These are phyloP conservation scores for Lipomyces anomalus DNA, from an alignment of 805 yeast genomes.

Conservation along the genomic window DNA sequence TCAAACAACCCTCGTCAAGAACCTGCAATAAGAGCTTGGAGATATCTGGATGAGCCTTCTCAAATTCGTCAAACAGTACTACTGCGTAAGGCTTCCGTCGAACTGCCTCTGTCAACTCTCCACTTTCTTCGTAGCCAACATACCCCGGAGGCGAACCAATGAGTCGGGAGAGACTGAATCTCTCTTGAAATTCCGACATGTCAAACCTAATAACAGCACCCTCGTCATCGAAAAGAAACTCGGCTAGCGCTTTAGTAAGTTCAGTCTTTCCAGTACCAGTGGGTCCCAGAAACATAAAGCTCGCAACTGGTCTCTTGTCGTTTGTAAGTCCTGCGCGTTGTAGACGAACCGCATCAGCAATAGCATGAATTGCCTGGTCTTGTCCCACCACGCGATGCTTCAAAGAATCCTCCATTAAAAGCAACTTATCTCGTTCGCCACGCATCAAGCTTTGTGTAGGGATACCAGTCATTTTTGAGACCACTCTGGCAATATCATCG, in stretches of 20 bases:
- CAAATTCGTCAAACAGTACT: constrained; percentile 90
- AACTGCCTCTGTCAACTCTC: constrained; percentile 94
- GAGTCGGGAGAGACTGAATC: constrained; percentile 80
- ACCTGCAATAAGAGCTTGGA: constrained; percentile 86
- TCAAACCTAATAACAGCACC: constrained; percentile 84
- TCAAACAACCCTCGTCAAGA: constrained; percentile 87
- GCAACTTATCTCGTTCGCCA: constrained; percentile 87
- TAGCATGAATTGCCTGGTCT: constrained; percentile 85
- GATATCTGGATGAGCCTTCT: constrained; percentile 95
- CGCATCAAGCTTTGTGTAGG: constrained; percentile 86
- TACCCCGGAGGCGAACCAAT: constrained; percentile 99
- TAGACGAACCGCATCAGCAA: constrained; percentile 88
- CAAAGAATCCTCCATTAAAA: constrained; percentile 79
- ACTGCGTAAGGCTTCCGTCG: constrained; percentile 93
- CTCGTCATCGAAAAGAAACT: constrained; percentile 85
- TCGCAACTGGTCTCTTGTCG: constrained; percentile 91
- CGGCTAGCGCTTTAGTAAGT: constrained; percentile 85
- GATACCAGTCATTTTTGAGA: constrained; percentile 91
- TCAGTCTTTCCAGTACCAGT: constrained; percentile 99
- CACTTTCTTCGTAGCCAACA: constrained; percentile 88
- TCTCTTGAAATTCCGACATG: constrained; percentile 97
- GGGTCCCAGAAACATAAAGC: constrained; percentile 95
- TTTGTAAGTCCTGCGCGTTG: constrained; percentile 96
- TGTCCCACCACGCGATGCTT: constrained; percentile 85
- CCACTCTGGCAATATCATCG: constrained; percentile 88